phyloP scores from a whole-genome alignment of 768 basidiomycete genomes.

The Terana coerulea region DNA sequence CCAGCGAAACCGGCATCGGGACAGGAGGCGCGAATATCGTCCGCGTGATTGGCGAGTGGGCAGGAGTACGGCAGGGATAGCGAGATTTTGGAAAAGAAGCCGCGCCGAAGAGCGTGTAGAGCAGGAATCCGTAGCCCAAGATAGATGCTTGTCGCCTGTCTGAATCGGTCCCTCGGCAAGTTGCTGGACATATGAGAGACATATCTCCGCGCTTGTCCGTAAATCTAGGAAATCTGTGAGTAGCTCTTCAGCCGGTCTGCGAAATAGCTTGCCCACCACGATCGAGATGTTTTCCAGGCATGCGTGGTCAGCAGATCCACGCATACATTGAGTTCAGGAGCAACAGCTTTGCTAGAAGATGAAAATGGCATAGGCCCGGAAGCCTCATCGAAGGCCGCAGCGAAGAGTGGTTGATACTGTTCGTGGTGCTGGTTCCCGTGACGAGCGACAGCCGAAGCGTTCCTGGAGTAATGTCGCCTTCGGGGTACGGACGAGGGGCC shows the following conservation, averaged over 20 bases:
- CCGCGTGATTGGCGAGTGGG: background rate
- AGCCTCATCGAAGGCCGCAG: background rate
- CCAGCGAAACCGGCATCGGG: background rate
- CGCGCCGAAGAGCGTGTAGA: too few species aligned
- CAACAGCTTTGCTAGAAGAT: background rate
- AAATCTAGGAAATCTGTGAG: background rate
- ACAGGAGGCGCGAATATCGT: background rate
- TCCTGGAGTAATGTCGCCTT: conserved; percentile 14
- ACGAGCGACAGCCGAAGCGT: background rate
- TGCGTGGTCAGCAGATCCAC: background rate
- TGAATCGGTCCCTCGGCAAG: too few species aligned
- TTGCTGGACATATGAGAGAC: background rate
- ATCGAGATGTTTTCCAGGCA: background rate
- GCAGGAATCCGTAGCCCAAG: too few species aligned
- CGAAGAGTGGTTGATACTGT: background rate
- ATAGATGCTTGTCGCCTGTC: too few species aligned
- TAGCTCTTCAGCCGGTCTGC: too few species aligned
- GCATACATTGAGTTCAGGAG: background rate
- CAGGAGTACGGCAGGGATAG: background rate
- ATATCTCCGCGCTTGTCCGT: background rate
- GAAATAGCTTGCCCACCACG: too few species aligned
- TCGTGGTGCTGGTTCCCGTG: background rate
- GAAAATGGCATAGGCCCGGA: background rate
- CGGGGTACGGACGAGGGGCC: background rate
- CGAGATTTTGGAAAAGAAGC: background rate